Evolutionary conservation across 495 filamentous ascomycete species (phyloP).

Genomic region (Xylaria venustula): DNA sequence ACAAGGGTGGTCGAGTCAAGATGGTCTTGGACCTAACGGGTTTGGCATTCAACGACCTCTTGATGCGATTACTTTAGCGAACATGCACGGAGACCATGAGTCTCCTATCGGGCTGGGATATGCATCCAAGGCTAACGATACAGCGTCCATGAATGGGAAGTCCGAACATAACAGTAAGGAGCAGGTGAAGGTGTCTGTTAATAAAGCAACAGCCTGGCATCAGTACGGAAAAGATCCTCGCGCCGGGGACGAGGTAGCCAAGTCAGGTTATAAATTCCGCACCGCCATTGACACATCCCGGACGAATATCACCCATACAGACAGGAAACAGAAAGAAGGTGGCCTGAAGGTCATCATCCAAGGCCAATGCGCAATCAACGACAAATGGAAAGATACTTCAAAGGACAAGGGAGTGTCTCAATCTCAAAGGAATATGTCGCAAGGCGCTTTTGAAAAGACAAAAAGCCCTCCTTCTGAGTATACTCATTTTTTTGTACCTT

Average conservation of each 20-base stretch:
- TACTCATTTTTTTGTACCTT: not conserved
- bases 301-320: not conserved
- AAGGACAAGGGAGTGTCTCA: not conserved
- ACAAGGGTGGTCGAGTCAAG: constrained; percentile 4
- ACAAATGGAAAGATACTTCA: not conserved
- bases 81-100: not conserved
- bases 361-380: not conserved
- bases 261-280: not conserved
- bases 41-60: constrained; percentile 3
- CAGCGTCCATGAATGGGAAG: not conserved
- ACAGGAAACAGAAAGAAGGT: too few species aligned
- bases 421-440: not conserved
- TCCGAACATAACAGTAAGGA: not conserved
- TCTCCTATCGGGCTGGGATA: not conserved
- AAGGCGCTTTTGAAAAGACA: too few species aligned
- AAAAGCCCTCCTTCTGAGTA: not conserved
- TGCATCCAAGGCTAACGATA: not conserved
- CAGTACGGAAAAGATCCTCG: not conserved
- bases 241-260: not conserved
- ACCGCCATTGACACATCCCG: too few species aligned
- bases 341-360: not conserved
- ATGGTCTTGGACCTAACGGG: constrained; percentile 1
- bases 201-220: not conserved
- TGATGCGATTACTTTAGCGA: not conserved
- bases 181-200: not conserved